Evolutionary conservation across 208 protist species (phyloP), one percentile per base, ranked within the genome.

Genomic region (Naegleria lovaniensis): DNA sequence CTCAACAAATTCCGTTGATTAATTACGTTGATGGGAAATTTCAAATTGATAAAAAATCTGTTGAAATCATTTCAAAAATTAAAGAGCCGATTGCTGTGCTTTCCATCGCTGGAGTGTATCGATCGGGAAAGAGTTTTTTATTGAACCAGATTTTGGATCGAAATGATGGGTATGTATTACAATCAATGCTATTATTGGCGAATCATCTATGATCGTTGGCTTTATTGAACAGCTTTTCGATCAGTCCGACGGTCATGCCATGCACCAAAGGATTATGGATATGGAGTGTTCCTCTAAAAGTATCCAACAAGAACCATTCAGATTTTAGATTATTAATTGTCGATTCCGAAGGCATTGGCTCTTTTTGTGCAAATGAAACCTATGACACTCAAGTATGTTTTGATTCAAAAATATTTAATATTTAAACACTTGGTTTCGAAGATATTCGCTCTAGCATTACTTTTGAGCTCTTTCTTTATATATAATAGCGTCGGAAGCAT

Each of bases 201-300:
- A 43, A 87, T n/a, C n/a, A n/a, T n/a, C n/a, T n/a, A n/a, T n/a
- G n/a, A n/a, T n/a, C n/a, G n/a, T n/a, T n/a, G n/a, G n/a, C 9
- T 67, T 67, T 48, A 48, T 48, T 48, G 43, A 48, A 48, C 0
- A 90, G 92, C 22, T 93, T 93, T 67, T 51, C 90, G 33, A 86
- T 93, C 41, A 91, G 92, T 51, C 36, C 48, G 19, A 90, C 48
- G 1, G 86, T 93, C n/a, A 29, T 92, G n/a, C 85, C 92, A 11
- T 93, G 91, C 59, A 93, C 92, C 7, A 89, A 92, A 83, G 92
- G 92, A 29, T 91, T 93, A n/a, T 93, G 91, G 91, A 48, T 92
- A 52, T 93, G 92, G 92, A 33, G 85, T 6, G 90, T 39, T 19
- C 55, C 67, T 25, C 83, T 91, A 5, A 38, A 55, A 38, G 39